Evolutionary conservation across 2,329 filamentous ascomycete species (phyloP), one percentile per base, ranked within the genome.

Genomic region (Laburnicola sp.): DNA sequence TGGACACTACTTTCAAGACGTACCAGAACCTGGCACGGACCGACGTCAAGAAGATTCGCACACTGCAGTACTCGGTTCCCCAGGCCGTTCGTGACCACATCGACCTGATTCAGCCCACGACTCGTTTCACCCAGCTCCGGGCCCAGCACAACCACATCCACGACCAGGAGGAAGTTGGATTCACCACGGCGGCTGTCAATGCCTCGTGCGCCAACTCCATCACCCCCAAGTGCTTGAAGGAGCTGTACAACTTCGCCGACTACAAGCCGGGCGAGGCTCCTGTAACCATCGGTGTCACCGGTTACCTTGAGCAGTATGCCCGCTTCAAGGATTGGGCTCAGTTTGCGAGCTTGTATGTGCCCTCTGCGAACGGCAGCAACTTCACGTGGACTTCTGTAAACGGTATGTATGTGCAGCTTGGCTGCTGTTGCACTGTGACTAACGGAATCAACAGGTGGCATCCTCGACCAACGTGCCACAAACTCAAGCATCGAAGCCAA

Each of bases 21-120:
- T 87, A 82, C 63, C 75, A 78, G 52, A 77, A 80, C 57, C 61
- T 72, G 9, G 68, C 72, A 9, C 69, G 71, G n/a, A 73, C 70
- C 21, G 65, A 73, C 9, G 62, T 69, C 7, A 71, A 74, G 34
- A 79, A 75, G 58, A 76, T 87, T 34, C 79, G 85, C 37, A 79
- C 81, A 4, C 69, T 82, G 11, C 73, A 78, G 40, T 89, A 88
- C 69, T 86, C 83, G 0, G 77, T 88, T 1, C 86, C 86, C 0
- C 74, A 75, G 44, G 68, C 77, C 0, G 68, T 88, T 6, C 76
- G 78, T 45, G 61, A 74, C 37, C 76, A 83, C 59, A 77, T 88
- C 50, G 80, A 82, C 51, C 77, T 86, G 63, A 82, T 88, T 42
- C 83, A 87, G 66, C 85, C 85, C 1, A 87, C 85, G 0, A 87